A percentile compares a stretch with the other conserved stretches of the same genome.
phyloP scores from a whole-genome alignment of 2,329 filamentous ascomycete species.

The Cladosporium oxysporum region DNA sequence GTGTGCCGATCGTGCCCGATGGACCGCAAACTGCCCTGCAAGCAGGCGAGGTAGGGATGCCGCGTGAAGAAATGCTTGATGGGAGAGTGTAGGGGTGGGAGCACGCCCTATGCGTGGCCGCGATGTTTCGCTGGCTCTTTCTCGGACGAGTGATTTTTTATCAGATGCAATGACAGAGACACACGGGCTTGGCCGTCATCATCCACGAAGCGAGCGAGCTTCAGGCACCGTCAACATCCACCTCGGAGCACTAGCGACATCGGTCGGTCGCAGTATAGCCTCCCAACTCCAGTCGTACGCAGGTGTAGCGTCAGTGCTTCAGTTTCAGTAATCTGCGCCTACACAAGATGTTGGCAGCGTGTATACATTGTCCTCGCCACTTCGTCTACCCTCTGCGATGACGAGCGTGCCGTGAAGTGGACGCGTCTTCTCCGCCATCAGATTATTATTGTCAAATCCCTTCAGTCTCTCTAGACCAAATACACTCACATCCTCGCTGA shows the following conservation, averaged over 20 bases:
- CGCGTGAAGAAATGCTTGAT: conserved; percentile 3
- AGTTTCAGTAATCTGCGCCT: neutral
- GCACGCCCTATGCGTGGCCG: neutral
- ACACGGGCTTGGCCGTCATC: conserved; percentile 12
- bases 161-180: conserved; percentile 7
- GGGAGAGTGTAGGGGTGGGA: neutral
- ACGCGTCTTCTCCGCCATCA: neutral
- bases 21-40: neutral
- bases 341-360: conserved; percentile 15
- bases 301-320: conserved; percentile 20
- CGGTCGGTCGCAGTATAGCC: conserved; percentile 19
- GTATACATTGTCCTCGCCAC: conserved; percentile 12
- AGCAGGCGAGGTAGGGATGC: neutral
- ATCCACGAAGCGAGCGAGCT: conserved; percentile 1
- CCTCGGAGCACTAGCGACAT: conserved; percentile 16
- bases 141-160: conserved; percentile 16
- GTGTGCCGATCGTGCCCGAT: conserved; percentile 10
- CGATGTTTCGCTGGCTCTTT: conserved; percentile 3
- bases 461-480: neutral
- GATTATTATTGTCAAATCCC: neutral
- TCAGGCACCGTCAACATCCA: conserved; percentile 10
- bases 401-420: neutral
- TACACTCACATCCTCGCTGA: neutral
- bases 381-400: conserved; percentile 13
- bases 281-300: conserved; percentile 7